Evolutionary conservation across 2,329 filamentous ascomycete species (phyloP).

Genomic region (Exophiala mesophila): DNA sequence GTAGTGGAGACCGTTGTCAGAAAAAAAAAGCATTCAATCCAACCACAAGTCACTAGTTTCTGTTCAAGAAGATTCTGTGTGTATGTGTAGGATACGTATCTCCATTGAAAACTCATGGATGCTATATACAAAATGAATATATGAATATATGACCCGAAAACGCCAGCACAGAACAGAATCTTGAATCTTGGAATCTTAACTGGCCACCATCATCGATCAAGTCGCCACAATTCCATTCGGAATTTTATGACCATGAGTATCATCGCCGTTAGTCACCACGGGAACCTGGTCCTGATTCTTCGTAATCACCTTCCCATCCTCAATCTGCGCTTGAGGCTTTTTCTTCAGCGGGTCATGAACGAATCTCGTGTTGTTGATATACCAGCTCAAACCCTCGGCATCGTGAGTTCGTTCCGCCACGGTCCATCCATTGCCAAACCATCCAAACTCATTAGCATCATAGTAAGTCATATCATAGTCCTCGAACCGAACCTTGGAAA

Average conservation of each 20-base stretch:
- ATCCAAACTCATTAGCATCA: slow-evolving; percentile 42
- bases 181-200: no score
- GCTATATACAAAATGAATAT: no score
- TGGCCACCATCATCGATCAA: slow-evolving; percentile 1
- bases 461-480: slow-evolving; percentile 44
- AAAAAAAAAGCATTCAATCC: no score
- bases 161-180: no score
- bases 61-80: no score
- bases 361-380: slow-evolving; percentile 23
- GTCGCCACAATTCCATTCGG: slow-evolving; percentile 17
- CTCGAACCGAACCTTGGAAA: slow-evolving; percentile 40
- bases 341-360: slow-evolving; percentile 15
- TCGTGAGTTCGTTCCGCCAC: slow-evolving; percentile 21
- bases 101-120: no score
- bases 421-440: slow-evolving; percentile 48
- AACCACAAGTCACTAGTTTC: no score
- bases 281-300: slow-evolving; percentile 13
- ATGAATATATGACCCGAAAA: no score
- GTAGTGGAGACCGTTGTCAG: no score
- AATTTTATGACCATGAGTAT: slow-evolving; percentile 7
- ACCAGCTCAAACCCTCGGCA: slow-evolving; percentile 23
- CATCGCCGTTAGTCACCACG: slow-evolving; percentile 7
- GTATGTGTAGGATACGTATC: no score
- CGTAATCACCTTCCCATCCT: slow-evolving; percentile 10
- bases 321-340: neutral